Base-by-base conservation (phyloP, 164 flowering plant genomes). In the Vitis cinerea region DNA sequence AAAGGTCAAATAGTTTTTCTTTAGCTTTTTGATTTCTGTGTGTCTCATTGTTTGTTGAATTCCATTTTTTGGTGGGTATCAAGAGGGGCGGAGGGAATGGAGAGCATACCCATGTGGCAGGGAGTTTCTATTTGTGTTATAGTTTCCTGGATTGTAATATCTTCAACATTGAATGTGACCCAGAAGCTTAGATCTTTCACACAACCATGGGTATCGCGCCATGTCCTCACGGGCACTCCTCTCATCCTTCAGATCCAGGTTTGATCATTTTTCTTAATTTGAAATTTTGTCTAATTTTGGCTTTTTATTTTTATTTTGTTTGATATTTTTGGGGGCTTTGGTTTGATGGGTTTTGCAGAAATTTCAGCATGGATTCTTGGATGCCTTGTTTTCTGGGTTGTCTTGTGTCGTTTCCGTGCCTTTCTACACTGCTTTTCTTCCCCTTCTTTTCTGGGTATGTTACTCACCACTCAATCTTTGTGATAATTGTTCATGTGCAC, bases 351-450 rank as follows among this genome's bases (percentile, higher is more conserved):
- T 74, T 74, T 79, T 80, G 87, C 91, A 96, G 99, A 84, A 83
- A 13, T 83, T 79, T 78, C 94, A 87, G 74, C 85, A 89, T 75
- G 62, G 83, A 50, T 76, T 75, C 16, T 77, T 86, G 83, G 99
- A 96, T 77, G 83, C 83, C 59, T 74, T 96, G 10, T 96, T 96
- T 76, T 90, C 94, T 68, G 89, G 64, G 17, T 51, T 96, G 67
- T 96, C 99, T 0, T 96, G 90, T 77, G 91, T 86, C 78, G 99
- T 96, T 71, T 96, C 99, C 63, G 97, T 92, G 77, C 99, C 99
- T 10, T 96, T 96, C 72, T 96, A 96, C 77, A 96, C 99, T 70
- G 97, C 87, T 57, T 96, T 96, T 76, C 95, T 96, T 47, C 98
- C 99, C 54, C 66, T 96, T 72, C 88, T 96, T 12, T 96, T 96